Base-by-base conservation (phyloP, 2,329 filamentous ascomycete genomes). In the Coniella lustricola region DNA sequence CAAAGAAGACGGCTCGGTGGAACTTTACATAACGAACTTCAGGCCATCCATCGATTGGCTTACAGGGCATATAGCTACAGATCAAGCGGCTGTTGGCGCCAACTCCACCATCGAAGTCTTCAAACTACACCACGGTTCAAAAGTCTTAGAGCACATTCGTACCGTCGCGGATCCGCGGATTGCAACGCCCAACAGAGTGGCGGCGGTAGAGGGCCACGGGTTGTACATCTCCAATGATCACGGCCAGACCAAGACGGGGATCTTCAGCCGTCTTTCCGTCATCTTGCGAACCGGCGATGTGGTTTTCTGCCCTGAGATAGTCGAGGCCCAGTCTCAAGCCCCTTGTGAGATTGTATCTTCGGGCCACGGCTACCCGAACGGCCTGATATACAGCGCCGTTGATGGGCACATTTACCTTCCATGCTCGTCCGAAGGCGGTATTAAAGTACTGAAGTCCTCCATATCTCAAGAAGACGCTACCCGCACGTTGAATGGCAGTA, bases 21-120 rank as follows among this genome's bases (percentile, higher is more conserved):
- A 57, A 21, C 44, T 64, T 14, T 55, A 58, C 34, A 18, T 62
- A 14, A 48, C 59, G 32, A 61, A 64, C 48, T 52, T 51, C 21
- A 54, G 56, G 31, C 59, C 62, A 1, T 59, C 61, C 1, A 22
- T 62, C 1, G 57, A 64, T 38, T 17, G 2, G 18, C 12, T 45
- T 1, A 45, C 20, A 7, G 47, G 47, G 12, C 25, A 42, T 29
- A 20, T 50, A 9, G 7, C 42, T 12, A 18, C 34, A 13, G 17
- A 34, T 13, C 43, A 50, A 16, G 39, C 39, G 4, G 18, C 17
- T 4, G 22, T 47, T 10, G 47, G 47, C 3, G 34, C 25, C n/a
- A 49, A 49, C 10, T 20, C 34, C 25, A 49, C 47, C 13, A 35
- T 49, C n/a, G 47, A 49, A 18, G 20, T 49, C 3, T 45, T 49